phyloP scores from a whole-genome alignment of 2,329 filamentous ascomycete genomes.

The Dactylellina haptotyla region DNA sequence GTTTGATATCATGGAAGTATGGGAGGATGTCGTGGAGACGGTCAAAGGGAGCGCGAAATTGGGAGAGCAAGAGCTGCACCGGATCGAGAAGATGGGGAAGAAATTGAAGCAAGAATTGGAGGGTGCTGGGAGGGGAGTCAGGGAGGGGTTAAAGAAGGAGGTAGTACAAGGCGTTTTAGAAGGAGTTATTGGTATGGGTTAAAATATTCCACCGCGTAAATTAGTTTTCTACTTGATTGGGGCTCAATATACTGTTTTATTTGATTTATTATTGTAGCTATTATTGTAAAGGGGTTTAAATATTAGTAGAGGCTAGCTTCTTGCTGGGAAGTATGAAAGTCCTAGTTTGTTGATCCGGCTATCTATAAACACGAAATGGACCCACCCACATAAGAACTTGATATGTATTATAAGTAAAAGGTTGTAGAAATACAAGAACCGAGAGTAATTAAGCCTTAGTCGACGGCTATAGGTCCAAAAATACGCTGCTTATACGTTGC shows the following conservation, averaged over 20 bases:
- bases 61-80: conserved; percentile 44
- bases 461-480: too few relatives aligned
- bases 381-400: too few relatives aligned
- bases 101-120: conserved; percentile 42
- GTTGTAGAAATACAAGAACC: too few relatives aligned
- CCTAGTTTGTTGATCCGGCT: too few relatives aligned
- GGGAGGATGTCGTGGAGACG: conserved; percentile 48
- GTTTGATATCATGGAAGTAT: conserved; percentile 51
- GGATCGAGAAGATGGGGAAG: conserved; percentile 46
- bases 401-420: too few relatives aligned
- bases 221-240: conserved; percentile 5
- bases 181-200: conserved; percentile 51
- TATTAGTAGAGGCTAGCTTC: too few relatives aligned
- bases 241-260: not conserved
- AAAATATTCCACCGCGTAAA: too few relatives aligned
- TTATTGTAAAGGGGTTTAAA: too few relatives aligned
- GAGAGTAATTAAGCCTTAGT: too few relatives aligned
- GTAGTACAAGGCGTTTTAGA: conserved; percentile 50
- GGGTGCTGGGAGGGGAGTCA: conserved; percentile 44
- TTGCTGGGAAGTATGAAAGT: too few relatives aligned
- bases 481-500: too few relatives aligned
- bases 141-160: conserved; percentile 47
- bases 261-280: conserved; percentile 1
- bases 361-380: too few relatives aligned
- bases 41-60: conserved; percentile 45